Percentiles rank a stretch among this genome's conserved stretches.
Evolutionary conservation across 768 basidiomycete genomes (phyloP).

Genomic region (Suillus subluteus): DNA sequence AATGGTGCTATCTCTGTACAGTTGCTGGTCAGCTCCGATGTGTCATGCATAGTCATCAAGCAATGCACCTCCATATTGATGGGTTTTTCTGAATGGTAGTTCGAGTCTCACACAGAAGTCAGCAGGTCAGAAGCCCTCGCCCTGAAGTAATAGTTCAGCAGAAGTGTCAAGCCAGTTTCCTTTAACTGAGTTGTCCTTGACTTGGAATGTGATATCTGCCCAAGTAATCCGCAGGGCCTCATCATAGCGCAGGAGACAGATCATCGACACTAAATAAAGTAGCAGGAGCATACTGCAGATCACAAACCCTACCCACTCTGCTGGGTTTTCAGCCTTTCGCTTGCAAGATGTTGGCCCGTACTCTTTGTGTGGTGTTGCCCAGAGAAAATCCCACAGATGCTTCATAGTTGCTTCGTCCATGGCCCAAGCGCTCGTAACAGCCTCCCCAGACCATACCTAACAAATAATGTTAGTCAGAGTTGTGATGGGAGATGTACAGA

Average conservation of each 20-base stretch:
- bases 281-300: conserved; percentile 30
- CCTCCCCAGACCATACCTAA: conserved; percentile 21
- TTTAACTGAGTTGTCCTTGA: conserved; percentile 1
- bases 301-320: conserved; percentile 31
- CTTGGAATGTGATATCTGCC: conserved; percentile 25
- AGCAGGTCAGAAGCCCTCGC: background rate
- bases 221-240: conserved; percentile 38
- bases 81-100: conserved; percentile 33
- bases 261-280: conserved; percentile 36
- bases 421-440: conserved; percentile 30
- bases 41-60: too few species aligned
- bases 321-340: conserved; percentile 16
- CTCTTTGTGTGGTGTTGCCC: conserved; percentile 21
- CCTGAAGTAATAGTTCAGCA: background rate
- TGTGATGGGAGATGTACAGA: too few species aligned
- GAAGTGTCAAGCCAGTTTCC: background rate
- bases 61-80: conserved; percentile 30
- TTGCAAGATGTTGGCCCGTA: conserved; percentile 14
- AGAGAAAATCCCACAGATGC: conserved; percentile 30
- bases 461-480: too few species aligned
- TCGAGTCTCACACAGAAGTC: conserved; percentile 21
- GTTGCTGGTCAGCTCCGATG: too few species aligned
- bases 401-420: conserved; percentile 29
- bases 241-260: conserved; percentile 38
- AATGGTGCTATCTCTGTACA: conserved; percentile 36